Evolutionary conservation across 768 basidiomycete genomes (phyloP).

Genomic region (Tricholoma sp.): DNA sequence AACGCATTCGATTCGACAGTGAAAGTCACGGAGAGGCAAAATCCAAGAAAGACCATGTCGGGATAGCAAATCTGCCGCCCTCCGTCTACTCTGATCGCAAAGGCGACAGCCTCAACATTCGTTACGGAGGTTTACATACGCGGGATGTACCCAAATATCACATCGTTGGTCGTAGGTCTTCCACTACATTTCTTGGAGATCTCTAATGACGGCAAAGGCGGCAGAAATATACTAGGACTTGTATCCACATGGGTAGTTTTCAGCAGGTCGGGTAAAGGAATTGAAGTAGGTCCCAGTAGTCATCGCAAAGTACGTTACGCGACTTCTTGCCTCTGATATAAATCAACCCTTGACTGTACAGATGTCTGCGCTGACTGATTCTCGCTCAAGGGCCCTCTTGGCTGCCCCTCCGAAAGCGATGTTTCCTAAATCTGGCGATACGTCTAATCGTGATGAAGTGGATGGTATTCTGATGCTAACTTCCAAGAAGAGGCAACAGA

Average conservation of each 20-base stretch:
- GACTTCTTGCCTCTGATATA: not conserved
- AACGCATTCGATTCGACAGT: constrained; percentile 19
- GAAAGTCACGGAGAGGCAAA: constrained; percentile 18
- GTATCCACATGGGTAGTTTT: constrained; percentile 41
- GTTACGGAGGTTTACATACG: constrained; percentile 59
- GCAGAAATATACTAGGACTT: constrained; percentile 62
- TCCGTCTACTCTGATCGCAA: constrained; percentile 54
- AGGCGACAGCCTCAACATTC: constrained; percentile 61
- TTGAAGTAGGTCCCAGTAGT: constrained; percentile 48
- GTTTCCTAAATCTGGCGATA: constrained; percentile 32
- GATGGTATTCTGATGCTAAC: constrained; percentile 63
- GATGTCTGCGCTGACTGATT: constrained; percentile 54
- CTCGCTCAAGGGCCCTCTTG: constrained; percentile 49
- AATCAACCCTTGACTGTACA: constrained; percentile 13
- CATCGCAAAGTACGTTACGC: constrained; percentile 36
- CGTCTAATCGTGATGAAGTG: constrained; percentile 52
- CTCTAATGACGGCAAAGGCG: constrained; percentile 52
- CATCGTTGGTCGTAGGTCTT: constrained; percentile 48
- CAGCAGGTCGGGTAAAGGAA: constrained; percentile 39
- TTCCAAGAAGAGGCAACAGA: constrained; percentile 27
- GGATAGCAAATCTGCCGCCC: not conserved
- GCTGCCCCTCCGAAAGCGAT: constrained; percentile 46
- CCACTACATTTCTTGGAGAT: constrained; percentile 18
- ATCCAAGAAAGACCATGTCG: constrained; percentile 10
- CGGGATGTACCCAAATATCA: constrained; percentile 66